Percentiles rank a stretch among this genome's conserved stretches.
Conservation (phyloP, 768 basidiomycete species). For the Leccinum sublutescens region DNA sequence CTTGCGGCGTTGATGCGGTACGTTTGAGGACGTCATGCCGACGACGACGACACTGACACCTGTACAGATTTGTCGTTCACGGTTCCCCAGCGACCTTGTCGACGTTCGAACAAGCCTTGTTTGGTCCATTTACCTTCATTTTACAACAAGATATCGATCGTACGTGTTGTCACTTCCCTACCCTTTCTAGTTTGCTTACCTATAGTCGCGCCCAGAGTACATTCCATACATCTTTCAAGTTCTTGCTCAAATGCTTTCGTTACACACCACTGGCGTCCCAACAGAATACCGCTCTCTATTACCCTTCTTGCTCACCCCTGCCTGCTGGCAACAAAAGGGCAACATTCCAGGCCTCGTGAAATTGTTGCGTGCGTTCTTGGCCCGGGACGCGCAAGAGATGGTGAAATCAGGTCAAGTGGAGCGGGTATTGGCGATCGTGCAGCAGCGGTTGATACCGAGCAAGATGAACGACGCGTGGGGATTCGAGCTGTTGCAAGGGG, state of each 20-base stretch:
- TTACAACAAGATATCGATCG: constrained; percentile 92
- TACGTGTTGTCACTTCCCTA: constrained; percentile 35
- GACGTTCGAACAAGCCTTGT: constrained; percentile 74
- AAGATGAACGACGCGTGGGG: constrained; percentile 90
- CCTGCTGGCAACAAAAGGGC: constrained; percentile 90
- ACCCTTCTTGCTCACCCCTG: constrained; percentile 79
- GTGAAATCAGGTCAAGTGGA: constrained; percentile 67
- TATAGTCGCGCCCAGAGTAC: background rate
- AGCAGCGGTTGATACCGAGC: constrained; percentile 85
- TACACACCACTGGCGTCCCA: constrained; percentile 49
- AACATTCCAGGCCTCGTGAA: constrained; percentile 92
- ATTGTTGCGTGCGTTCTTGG: constrained; percentile 79
- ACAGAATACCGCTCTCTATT: constrained; percentile 75
- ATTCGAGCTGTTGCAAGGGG: constrained; percentile 81
- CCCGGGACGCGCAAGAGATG: constrained; percentile 67
- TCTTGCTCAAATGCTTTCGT: too few relatives aligned
- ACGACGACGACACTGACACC: background rate
- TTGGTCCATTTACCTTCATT: constrained; percentile 84
- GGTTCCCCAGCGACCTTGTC: constrained; percentile 66
- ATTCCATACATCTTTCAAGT: too few relatives aligned
- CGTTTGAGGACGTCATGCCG: constrained; percentile 4
- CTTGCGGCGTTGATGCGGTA: constrained; percentile 91
- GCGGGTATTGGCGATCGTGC: constrained; percentile 80
- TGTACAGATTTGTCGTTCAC: constrained; percentile 74
- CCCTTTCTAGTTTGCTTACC: background rate